Evolutionary conservation across 2,329 filamentous ascomycete genomes (phyloP).

Genomic region (Pyrenochaeta sp.): DNA sequence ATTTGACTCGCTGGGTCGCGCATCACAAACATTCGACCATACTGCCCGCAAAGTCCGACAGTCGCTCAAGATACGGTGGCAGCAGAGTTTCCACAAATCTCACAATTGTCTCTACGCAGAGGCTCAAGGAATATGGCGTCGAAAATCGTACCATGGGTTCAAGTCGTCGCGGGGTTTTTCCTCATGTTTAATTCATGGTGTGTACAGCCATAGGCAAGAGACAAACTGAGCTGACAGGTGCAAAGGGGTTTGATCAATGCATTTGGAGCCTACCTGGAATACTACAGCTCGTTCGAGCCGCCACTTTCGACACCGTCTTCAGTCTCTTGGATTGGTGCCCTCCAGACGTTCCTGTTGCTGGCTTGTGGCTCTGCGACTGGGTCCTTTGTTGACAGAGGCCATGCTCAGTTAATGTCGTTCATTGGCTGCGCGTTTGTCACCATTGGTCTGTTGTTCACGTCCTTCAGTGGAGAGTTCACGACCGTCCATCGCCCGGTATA

Average conservation of each 20-base stretch:
- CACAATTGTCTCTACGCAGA: no score
- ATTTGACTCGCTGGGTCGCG: no score
- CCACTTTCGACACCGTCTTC: constrained; percentile 43
- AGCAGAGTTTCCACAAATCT: no score
- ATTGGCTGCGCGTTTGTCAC: constrained; percentile 49
- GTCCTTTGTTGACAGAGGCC: constrained; percentile 19
- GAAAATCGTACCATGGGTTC: no score
- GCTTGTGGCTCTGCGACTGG: constrained; percentile 18
- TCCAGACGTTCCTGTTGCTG: constrained; percentile 29
- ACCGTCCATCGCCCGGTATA: constrained; percentile 35
- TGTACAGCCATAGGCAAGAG: not conserved
- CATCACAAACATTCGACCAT: no score
- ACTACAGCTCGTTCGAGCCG: constrained; percentile 28
- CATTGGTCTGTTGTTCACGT: constrained; percentile 58
- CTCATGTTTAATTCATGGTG: constrained; percentile 25
- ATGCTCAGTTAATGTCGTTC: constrained; percentile 13
- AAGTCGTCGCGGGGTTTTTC: constrained; percentile 17
- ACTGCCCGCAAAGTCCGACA: no score
- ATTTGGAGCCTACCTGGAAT: constrained; percentile 38
- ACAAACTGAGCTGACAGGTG: not conserved
- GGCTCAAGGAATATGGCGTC: no score
- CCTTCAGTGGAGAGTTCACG: constrained; percentile 50
- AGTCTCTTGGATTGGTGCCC: constrained; percentile 58
- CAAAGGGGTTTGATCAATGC: constrained; percentile 25
- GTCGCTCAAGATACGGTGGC: no score